Evolutionary conservation across 1,284 basidiomycete species (phyloP).

Genomic region (Phlebopus sp.): DNA sequence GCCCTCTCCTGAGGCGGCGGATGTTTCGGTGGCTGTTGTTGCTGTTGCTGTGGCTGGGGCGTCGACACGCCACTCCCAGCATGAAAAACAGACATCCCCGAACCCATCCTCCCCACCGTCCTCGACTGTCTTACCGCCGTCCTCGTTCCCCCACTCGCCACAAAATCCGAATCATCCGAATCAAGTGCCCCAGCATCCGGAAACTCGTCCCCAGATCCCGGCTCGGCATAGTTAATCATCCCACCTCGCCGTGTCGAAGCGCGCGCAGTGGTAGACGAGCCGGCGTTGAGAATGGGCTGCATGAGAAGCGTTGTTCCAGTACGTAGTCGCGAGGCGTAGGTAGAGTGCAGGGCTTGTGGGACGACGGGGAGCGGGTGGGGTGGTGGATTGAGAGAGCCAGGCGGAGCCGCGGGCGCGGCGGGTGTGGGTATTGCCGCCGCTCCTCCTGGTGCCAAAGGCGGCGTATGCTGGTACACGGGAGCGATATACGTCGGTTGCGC

Average conservation of each 20-base stretch:
- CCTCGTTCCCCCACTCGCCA: slow-evolving; percentile 49
- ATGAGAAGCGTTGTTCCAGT: slow-evolving; percentile 89
- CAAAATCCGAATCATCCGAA: slow-evolving; percentile 70
- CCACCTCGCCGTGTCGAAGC: slow-evolving; percentile 56
- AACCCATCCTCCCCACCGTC: slow-evolving; percentile 31
- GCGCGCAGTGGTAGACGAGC: slow-evolving; percentile 39
- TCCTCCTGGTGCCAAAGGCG: slow-evolving; percentile 3
- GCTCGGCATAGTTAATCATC: slow-evolving; percentile 85
- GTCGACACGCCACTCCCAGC: slow-evolving; percentile 32
- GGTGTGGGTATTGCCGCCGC: slow-evolving; percentile 4
- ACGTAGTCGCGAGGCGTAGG: slow-evolving; percentile 89
- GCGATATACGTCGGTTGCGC: slow-evolving; percentile 33
- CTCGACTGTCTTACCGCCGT: slow-evolving; percentile 42
- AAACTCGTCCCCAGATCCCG: slow-evolving; percentile 78
- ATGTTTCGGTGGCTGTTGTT: slow-evolving; percentile 24
- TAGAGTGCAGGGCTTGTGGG: slow-evolving; percentile 76
- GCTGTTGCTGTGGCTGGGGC: slow-evolving; percentile 31
- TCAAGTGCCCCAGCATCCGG: slow-evolving; percentile 76
- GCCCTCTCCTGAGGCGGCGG: slow-evolving; percentile 40
- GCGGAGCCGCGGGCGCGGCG: slow-evolving; percentile 19
- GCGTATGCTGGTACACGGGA: slow-evolving; percentile 30
- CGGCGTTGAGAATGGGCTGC: slow-evolving; percentile 72
- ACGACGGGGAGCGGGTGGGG: slow-evolving; percentile 54
- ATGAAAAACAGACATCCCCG: slow-evolving; percentile 36
- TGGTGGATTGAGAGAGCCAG: slow-evolving; percentile 42